Evolutionary conservation across 768 basidiomycete species (phyloP), one percentile per base, ranked within the genome.

Genomic region (Calocybe indica): DNA sequence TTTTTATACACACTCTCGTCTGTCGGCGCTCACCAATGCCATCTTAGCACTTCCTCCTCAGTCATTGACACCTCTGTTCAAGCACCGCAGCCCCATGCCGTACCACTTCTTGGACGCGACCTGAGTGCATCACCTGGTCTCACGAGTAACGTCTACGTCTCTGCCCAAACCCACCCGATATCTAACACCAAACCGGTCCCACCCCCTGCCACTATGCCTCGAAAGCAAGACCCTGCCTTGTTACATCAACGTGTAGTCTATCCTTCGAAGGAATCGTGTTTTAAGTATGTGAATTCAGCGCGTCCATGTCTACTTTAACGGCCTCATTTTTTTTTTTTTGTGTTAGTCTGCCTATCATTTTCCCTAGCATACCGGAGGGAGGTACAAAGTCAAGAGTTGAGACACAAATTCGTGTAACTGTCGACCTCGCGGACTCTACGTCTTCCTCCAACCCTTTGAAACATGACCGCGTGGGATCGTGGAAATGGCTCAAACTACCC

Each of bases 311-410:
- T 22, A 22, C 22, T 22, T 43, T 34, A 43, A 5, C 35, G 29
- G 35, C 42, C 11, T 41, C 22, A 28, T 40, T 36, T 29, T 43
- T 46, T 37, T 13, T 37, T 22, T 49, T 47, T 43, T 32, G 28
- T 31, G 37, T 44, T 2, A 92, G 90, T 57, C 76, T 92, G 47
- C 77, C 88, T 22, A 86, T 95, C 48, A 73, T 90, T 61, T 81
- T 91, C 37, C 88, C 90, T 14, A 90, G 82, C 58, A 82, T 95
- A 46, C 91, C 92, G 5, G 79, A 81, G 55, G 69, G 72, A 38
- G 92, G 92, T 22, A 84, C 92, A 10, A 94, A 95, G 66, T 92
- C 88, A 40, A 80, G 92, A 32, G 92, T 95, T n/a, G 92, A 95
- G 64, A 95, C 92, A 2, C 92, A 95, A 71, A 83, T 95, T 42